Conservation (phyloP, 2,329 filamentous ascomycete genomes). For the Mariannaea elegans region DNA sequence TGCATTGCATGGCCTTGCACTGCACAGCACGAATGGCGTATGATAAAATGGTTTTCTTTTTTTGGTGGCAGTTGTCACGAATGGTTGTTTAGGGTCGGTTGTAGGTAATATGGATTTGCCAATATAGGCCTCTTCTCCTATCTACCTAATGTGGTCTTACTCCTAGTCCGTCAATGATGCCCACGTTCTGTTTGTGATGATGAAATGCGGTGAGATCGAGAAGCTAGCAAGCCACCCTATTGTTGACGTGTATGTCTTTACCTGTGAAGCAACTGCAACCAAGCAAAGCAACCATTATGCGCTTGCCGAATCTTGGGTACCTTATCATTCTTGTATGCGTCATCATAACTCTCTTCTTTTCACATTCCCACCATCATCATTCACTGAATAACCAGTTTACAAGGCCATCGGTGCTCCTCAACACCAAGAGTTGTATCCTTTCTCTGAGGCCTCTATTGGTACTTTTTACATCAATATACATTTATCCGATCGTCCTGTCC, state of each 20-base stretch:
- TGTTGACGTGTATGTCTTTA: no score
- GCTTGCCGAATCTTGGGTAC: no score
- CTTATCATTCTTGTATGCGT: no score
- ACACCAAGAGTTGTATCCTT: background rate
- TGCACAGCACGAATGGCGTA: constrained; percentile 55
- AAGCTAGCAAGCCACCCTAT: no score
- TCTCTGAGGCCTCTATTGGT: background rate
- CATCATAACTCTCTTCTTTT: background rate
- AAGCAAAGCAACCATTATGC: no score
- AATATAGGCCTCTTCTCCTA: constrained; percentile 31
- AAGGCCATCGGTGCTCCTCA: background rate
- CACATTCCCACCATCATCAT: background rate
- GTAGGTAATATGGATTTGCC: constrained; percentile 34
- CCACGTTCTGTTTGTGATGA: background rate
- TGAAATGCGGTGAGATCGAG: no score
- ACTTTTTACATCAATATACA: constrained; percentile 15
- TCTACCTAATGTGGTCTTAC: background rate
- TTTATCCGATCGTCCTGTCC: constrained; percentile 13
- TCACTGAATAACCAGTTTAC: background rate
- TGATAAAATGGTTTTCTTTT: constrained; percentile 45
- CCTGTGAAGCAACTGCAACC: no score
- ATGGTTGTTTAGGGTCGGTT: constrained; percentile 26
- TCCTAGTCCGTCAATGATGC: background rate
- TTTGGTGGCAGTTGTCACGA: constrained; percentile 30
- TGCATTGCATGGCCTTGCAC: constrained; percentile 48